phyloP scores from a whole-genome alignment of 306 rosid species.

The Carpinus viminea region DNA sequence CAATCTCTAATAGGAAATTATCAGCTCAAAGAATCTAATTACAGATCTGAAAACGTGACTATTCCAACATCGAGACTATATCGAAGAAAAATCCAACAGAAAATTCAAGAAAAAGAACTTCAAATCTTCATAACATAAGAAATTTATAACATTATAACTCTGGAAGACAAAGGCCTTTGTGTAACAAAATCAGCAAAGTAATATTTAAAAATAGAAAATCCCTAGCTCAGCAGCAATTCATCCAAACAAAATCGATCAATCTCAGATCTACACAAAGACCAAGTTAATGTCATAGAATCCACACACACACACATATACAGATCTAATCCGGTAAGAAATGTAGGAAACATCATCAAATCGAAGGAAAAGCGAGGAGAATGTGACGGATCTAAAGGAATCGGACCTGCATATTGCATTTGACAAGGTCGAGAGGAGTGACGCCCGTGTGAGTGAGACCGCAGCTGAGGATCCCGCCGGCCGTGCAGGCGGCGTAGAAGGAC shows the following conservation, averaged over 20 bases:
- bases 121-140: no score
- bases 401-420: conserved; percentile 99
- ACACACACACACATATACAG: conserved; percentile 10
- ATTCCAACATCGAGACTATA: neutral
- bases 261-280: conserved; percentile 25
- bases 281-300: neutral
- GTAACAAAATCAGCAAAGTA: neutral
- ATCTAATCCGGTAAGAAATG: conserved; percentile 38
- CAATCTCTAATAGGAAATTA: neutral
- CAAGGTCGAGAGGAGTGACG: conserved; percentile 95
- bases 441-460: conserved; percentile 95
- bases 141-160: no score
- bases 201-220: neutral
- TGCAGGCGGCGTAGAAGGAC: conserved; percentile 85
- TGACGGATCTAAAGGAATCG: conserved; percentile 29
- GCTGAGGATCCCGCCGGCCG: conserved; percentile 82
- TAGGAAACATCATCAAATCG: neutral
- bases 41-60: neutral
- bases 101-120: neutral
- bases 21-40: neutral
- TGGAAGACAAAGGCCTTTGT: neutral
- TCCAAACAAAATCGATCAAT: neutral
- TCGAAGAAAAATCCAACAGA: neutral
- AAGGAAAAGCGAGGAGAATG: neutral
- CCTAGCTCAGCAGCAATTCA: neutral